phyloP scores from a whole-genome alignment of 2,329 filamentous ascomycete genomes.

The Fusarium sp. region DNA sequence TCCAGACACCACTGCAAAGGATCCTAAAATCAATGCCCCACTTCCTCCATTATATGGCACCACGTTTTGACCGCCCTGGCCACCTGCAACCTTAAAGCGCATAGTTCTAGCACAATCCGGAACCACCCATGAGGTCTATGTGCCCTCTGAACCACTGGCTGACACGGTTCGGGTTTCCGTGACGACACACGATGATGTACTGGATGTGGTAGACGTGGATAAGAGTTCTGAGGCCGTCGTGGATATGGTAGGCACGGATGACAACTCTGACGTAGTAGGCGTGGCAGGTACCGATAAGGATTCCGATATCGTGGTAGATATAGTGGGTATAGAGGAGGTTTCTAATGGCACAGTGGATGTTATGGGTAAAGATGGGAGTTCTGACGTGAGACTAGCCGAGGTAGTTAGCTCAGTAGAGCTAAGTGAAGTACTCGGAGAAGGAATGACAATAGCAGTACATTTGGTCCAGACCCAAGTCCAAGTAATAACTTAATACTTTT shows the following conservation, averaged over 20 bases:
- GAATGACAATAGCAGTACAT: neutral
- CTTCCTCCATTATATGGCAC: neutral
- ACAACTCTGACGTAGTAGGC: neutral
- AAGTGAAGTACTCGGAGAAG: neutral
- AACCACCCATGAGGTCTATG: neutral
- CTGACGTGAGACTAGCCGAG: neutral
- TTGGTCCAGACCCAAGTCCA: neutral
- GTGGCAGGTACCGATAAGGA: neutral
- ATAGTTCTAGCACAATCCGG: neutral
- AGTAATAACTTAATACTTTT: neutral
- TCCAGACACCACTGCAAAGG: neutral
- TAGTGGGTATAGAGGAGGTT: neutral
- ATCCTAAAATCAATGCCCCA: neutral
- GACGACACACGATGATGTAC: neutral
- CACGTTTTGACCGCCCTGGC: neutral
- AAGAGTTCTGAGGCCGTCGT: neutral
- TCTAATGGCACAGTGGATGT: neutral
- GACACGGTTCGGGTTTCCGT: neutral
- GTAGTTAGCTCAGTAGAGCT: neutral
- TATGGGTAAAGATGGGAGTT: neutral
- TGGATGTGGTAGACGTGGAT: neutral
- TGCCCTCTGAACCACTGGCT: neutral
- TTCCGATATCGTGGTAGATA: neutral
- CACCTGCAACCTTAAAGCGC: neutral
- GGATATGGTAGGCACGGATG: neutral